Percentiles rank a stretch among this genome's conserved stretches.
Evolutionary conservation across 164 flowering plant species (phyloP).

Genomic region (Echeveria elegans): DNA sequence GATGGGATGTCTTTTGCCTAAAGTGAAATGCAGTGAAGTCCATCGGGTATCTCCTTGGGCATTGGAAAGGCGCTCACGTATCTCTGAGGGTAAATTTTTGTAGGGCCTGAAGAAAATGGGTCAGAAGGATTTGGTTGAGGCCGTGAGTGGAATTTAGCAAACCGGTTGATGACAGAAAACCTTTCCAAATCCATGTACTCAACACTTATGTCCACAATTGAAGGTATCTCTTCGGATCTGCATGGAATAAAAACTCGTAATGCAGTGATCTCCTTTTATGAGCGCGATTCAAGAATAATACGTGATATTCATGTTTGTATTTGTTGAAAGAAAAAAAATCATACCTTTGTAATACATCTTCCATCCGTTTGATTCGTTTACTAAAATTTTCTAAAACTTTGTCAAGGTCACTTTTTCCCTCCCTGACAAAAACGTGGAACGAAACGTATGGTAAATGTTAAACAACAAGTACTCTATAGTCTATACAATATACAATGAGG

Average conservation of each 20-base stretch:
- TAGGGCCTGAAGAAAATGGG: conserved; percentile 24
- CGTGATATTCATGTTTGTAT: neutral
- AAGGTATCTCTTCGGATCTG: conserved; percentile 60
- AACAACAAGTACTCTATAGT: neutral
- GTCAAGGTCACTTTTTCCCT: neutral
- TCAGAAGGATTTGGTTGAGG: conserved; percentile 32
- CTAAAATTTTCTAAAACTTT: conserved; percentile 37
- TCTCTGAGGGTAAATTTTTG: conserved; percentile 36
- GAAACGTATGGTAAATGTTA: neutral
- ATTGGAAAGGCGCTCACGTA: conserved; percentile 39
- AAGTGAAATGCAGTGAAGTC: conserved; percentile 45
- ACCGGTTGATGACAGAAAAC: conserved; percentile 66
- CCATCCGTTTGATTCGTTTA: conserved; percentile 43
- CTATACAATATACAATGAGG: neutral
- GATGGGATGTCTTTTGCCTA: conserved; percentile 17
- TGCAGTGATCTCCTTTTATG: neutral
- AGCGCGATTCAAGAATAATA: neutral
- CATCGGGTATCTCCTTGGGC: conserved; percentile 47
- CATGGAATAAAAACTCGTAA: conserved; percentile 8
- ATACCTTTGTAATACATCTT: conserved; percentile 55
- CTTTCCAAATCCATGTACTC: conserved; percentile 73
- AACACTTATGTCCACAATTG: conserved; percentile 49
- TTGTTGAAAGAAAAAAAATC: neutral
- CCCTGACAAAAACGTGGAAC: neutral
- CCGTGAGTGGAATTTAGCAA: conserved; percentile 71